Conservation (phyloP, 2,329 filamentous ascomycete species). For the Sporothrix humicola region DNA sequence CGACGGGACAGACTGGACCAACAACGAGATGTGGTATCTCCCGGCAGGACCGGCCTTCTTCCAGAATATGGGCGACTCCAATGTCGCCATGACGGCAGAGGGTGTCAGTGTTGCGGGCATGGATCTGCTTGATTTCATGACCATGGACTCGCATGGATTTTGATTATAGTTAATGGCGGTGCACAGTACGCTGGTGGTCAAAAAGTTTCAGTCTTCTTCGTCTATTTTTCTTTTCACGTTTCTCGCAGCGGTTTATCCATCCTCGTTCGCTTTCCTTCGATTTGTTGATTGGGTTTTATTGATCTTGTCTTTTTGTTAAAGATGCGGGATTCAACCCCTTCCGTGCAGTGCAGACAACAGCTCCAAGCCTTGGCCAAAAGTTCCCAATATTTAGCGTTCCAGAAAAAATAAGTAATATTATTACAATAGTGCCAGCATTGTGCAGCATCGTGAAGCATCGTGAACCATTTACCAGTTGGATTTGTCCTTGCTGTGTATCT, state of each 20-base stretch:
- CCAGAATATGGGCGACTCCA: constrained; percentile 66
- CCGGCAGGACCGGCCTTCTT: constrained; percentile 68
- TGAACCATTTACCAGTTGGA: no score
- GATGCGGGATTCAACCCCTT: background rate
- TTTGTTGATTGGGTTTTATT: background rate
- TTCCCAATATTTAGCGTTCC: no score
- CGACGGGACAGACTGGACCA: constrained; percentile 58
- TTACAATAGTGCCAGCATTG: no score
- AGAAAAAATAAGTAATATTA: no score
- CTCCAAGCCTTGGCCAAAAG: background rate
- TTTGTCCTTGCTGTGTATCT: no score
- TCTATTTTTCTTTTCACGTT: background rate
- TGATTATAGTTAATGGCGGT: background rate
- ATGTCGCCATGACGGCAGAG: constrained; percentile 70
- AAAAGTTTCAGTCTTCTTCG: background rate
- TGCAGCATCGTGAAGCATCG: no score
- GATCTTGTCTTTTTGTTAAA: background rate
- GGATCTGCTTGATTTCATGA: constrained; percentile 71
- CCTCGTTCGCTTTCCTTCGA: no score
- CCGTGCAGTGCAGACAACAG: no score
- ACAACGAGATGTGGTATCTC: constrained; percentile 70
- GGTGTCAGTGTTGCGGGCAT: constrained; percentile 70
- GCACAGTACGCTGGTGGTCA: no score
- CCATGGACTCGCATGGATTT: constrained; percentile 47
- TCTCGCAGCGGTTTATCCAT: no score